These are phyloP conservation scores for Linnemannia elongata DNA, from an alignment of 192 early-diverging fungal genomes.

Conservation along the genomic window DNA sequence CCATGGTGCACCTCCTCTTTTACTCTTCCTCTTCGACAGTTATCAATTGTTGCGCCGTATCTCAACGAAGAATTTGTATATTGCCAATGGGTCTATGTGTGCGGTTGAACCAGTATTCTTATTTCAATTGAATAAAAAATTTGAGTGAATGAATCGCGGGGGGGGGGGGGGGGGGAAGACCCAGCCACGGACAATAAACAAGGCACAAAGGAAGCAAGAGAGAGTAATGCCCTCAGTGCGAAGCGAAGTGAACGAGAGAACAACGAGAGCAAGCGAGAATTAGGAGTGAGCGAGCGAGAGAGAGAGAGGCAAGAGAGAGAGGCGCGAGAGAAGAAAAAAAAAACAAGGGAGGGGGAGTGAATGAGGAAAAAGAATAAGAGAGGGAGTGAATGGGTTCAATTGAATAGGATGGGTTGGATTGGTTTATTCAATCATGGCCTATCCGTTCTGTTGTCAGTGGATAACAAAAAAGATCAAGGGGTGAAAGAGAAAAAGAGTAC, in stretches of 20 bases:
- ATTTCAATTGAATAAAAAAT: too few relatives aligned
- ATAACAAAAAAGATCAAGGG: neutral
- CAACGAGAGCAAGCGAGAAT: neutral
- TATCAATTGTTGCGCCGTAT: too few relatives aligned
- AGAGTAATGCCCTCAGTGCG: neutral
- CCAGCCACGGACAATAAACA: neutral
- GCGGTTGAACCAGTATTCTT: too few relatives aligned
- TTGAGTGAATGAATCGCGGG: too few relatives aligned
- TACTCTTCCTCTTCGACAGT: too few relatives aligned
- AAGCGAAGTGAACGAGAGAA: neutral
- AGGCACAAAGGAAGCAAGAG: neutral
- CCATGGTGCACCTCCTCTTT: too few relatives aligned
- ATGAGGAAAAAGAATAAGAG: neutral
- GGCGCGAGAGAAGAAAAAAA: neutral
- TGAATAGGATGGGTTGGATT: neutral
- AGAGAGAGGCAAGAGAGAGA: constrained; percentile 1
- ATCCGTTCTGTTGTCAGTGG: neutral
- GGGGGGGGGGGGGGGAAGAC: neutral
- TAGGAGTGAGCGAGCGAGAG: neutral
- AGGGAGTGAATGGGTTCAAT: too few relatives aligned
- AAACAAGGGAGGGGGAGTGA: neutral
- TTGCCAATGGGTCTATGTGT: too few relatives aligned
- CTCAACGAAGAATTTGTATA: too few relatives aligned
- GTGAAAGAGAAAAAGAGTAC: neutral
- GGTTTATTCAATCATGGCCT: neutral